Percentiles rank a stretch among this genome's conserved stretches.
phyloP scores from a whole-genome alignment of 1,284 basidiomycete genomes.

The Vanrija sp. region DNA sequence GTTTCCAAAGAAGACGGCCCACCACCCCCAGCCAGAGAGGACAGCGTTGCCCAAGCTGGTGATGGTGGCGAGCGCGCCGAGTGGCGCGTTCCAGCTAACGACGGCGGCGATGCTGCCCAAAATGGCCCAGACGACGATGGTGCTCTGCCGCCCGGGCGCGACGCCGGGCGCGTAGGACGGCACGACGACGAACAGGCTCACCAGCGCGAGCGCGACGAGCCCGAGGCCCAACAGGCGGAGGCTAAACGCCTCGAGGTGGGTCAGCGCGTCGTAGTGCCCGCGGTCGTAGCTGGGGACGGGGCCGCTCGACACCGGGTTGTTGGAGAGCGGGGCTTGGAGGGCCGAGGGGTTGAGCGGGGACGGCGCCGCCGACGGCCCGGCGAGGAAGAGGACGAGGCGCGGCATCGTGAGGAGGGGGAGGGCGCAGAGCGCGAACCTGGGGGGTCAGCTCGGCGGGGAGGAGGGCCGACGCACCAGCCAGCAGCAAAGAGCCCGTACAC shows the following conservation, averaged over 20 bases:
- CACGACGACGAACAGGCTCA: constrained; percentile 37
- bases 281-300: constrained; percentile 15
- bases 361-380: constrained; percentile 13
- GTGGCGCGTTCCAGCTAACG: constrained; percentile 34
- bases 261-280: constrained; percentile 41
- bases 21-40: constrained; percentile 46
- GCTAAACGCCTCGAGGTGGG: constrained; percentile 40
- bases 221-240: constrained; percentile 39
- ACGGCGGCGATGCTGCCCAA: constrained; percentile 29
- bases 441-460: not conserved
- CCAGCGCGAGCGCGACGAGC: constrained; percentile 30
- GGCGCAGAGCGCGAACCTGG: constrained; percentile 38
- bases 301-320: not conserved
- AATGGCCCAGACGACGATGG: constrained; percentile 34
- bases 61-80: constrained; percentile 35
- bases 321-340: not conserved
- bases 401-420: constrained; percentile 46
- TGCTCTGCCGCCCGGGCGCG: constrained; percentile 27
- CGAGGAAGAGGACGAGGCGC: constrained; percentile 46
- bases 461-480: constrained; percentile 31
- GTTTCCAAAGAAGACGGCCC: constrained; percentile 44
- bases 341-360: constrained; percentile 1
- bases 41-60: constrained; percentile 36
- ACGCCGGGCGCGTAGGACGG: constrained; percentile 28
- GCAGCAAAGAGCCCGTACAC: constrained; percentile 32